Evolutionary conservation across 805 yeast species (phyloP), one percentile per base, ranked within the genome.

Genomic region (Yarrowia hollandica): DNA sequence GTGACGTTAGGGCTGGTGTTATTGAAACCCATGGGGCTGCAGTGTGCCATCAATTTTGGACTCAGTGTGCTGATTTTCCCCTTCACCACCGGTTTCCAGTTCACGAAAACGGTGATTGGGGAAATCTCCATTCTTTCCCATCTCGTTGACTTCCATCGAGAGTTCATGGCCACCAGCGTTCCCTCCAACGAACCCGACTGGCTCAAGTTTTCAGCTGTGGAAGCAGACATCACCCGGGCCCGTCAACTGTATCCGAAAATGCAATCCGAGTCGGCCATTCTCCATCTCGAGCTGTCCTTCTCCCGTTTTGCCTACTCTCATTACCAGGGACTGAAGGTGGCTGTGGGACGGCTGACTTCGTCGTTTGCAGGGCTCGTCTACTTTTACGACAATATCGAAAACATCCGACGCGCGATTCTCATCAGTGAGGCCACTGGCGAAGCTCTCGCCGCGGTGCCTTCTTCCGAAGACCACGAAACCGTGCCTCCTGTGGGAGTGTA

Each of bases 231-330:
- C 4, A 15, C 33, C 50, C 48, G 26, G 9, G 60, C 56, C 5
- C 31, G 55, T 5, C 25, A 26, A 25, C 44, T 22, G 58, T 50
- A 54, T 16, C 61, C 64, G 18, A 67, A 61, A 2, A 25, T 63
- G 23, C 67, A 68, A 18, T 61, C 60, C 26, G 60, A 60, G 14
- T 56, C 64, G 8, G 35, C 59, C 4, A 23, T 46, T 0, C 19
- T 65, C 2, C 72, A 70, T 31, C 28, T 65, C 2, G 55, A 48
- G 39, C 22, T 48, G 11, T 11, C 28, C 6, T 48, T 10, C 10
- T n/a, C 55, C 2, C 28, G 55, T 2, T 33, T 48, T 14, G 12
- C 15, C 5, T 12, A 21, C 14, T 2, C 7, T 6, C 23, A 26
- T n/a, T 42, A 42, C 21, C 11, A 18, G n/a, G 34, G 23, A 1